Evolutionary conservation across 2,329 filamentous ascomycete genomes (phyloP), one percentile per base, ranked within the genome.

Genomic region (Pyricularia sp.): DNA sequence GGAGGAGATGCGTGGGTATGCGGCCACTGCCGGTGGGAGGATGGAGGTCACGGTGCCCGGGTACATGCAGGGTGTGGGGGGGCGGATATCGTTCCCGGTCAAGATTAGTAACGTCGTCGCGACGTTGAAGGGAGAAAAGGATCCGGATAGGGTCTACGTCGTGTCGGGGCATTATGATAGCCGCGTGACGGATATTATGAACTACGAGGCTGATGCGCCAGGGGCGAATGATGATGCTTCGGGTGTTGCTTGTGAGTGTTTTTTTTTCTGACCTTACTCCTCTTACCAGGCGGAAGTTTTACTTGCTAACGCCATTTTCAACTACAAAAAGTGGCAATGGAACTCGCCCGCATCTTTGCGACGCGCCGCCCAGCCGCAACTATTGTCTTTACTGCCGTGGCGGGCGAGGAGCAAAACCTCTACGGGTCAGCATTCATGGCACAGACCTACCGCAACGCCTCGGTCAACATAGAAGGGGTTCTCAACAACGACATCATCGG

Each of bases 401-500:
- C 86, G 1, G 86, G 84, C 17, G 86, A 88, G 74, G 86, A 88
- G 71, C 85, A 88, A 76, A 79, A 78, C 5, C 79, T 87, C 2
- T 84, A 83, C 68, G 86, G 86, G 3, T 77, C 83, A 4, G 77
- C 78, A 3, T 83, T 83, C 75, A 77, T 87, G 5, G 85, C 86
- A 1, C 80, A 83, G 72, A 84, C 81, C 0, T 81, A 85, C 67
- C 82, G 81, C 36, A 84, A 85, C 72, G 77, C 80, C 6, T 82
- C 78, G 65, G 81, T 81, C 10, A 83, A 86, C 72, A 83, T 88
- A 3, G 84, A 86, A 75, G 85, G 81, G 17, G 86, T 86, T 80
- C 80, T 85, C 68, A 88, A 83, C 71, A 83, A 84, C 76, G 85
- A 88, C 75, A 86, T 87, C 69, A 82, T 88, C 6, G 86, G 86